These are phyloP conservation scores for Cyathus olla DNA, from an alignment of 1,284 basidiomycete species.

Conservation along the genomic window DNA sequence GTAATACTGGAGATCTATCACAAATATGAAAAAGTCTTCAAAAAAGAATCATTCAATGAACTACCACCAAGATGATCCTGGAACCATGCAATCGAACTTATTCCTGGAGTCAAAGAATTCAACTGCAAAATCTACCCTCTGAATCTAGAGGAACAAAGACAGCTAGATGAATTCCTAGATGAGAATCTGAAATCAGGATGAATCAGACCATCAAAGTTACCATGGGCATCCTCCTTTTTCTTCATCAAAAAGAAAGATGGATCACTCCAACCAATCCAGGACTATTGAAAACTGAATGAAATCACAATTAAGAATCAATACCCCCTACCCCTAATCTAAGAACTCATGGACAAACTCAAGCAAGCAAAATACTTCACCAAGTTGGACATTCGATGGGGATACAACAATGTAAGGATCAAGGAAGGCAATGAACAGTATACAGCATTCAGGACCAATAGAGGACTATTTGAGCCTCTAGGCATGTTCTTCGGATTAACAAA, in stretches of 20 bases:
- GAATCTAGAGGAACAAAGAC: slow-evolving; percentile 25
- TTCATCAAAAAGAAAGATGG: slow-evolving; percentile 58
- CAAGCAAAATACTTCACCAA: no score
- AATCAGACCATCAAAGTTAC: slow-evolving; percentile 37
- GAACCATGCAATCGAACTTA: slow-evolving; percentile 29
- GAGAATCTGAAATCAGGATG: slow-evolving; percentile 27
- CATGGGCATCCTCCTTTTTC: slow-evolving; percentile 45
- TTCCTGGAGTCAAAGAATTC: neutral
- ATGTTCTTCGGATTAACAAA: no score
- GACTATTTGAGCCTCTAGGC: no score
- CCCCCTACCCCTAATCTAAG: no score
- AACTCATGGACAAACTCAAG: no score
- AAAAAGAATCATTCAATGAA: slow-evolving; percentile 15
- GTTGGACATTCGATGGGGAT: no score
- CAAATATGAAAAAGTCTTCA: slow-evolving; percentile 16
- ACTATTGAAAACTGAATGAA: no score
- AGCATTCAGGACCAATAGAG: no score
- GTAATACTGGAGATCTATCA: neutral
- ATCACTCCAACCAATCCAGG: slow-evolving; percentile 30
- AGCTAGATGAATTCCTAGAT: no score
- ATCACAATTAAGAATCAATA: no score
- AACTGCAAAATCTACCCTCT: slow-evolving; percentile 33
- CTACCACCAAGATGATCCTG: slow-evolving; percentile 15
- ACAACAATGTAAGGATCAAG: no score
- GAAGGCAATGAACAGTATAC: no score